Base-by-base conservation (phyloP, 345 rosid genomes). In the Trapa incisa region DNA sequence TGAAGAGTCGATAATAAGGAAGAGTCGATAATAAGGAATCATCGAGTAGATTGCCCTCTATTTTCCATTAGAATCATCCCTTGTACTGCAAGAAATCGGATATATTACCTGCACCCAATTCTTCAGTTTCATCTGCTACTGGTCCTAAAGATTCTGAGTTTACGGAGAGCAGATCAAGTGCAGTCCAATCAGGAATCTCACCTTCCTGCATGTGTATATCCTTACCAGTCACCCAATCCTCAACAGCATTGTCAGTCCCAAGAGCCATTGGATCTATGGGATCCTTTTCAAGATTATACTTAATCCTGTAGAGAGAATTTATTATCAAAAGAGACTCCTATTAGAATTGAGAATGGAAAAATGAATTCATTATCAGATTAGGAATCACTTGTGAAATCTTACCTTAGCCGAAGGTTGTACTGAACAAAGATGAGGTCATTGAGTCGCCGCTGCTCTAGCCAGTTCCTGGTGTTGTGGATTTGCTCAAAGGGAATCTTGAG, bases 151-250 rank as follows among this genome's bases (percentile, higher is more conserved):
- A 82, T 70, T 70, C 68, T 32, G 78, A 73, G 75, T 71, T 86
- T 61, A 69, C 54, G 14, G 77, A 67, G 70, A 74, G 65, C 8
- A 81, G 79, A 60, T 87, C 87, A 8, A 94, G 82, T 15, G 80
- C 76, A 81, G 74, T 86, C 98, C 97, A 89, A 74, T 91, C 94
- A 11, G 81, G 75, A 75, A 72, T 75, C 67, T 75, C 85, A 10
- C 66, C 64, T 42, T 87, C 87, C 71, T 87, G 89, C 76, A 77
- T 67, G 47, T 69, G 75, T 2, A 67, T 74, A 29, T 83, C 87
- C 73, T 82, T 86, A 71, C 81, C 80, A 0, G 73, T 70, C 63
- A 89, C 76, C 99, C 99, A 94, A 52, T 91, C 99, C 79, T 94
- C 96, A 62, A 84, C 65, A 47, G 76, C 45, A 65, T 64, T 71